These are phyloP conservation scores for Colletotrichum trifolii DNA, from an alignment of 2,329 filamentous ascomycete species.

Conservation along the genomic window DNA sequence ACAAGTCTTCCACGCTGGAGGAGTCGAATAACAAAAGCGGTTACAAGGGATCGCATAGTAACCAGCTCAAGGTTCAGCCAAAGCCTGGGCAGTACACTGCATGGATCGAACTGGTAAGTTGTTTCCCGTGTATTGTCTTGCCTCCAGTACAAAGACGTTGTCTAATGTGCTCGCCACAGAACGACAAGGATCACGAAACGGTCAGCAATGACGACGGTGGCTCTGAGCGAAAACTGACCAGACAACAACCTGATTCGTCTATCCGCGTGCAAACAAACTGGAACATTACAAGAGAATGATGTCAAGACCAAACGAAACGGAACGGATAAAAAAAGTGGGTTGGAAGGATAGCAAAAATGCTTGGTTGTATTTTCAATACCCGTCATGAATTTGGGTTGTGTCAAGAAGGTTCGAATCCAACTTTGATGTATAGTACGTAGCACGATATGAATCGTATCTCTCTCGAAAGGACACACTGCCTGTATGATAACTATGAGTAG, in stretches of 20 bases:
- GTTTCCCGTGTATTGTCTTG: too few species aligned
- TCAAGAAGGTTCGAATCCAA: too few species aligned
- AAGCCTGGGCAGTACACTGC: constrained; percentile 25
- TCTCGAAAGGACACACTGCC: too few species aligned
- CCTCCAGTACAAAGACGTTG: too few species aligned
- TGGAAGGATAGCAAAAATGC: too few species aligned
- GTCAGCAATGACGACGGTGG: constrained; percentile 39
- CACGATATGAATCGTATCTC: too few species aligned
- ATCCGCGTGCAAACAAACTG: constrained; percentile 39
- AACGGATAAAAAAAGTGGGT: background rate
- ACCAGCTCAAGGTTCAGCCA: constrained; percentile 15
- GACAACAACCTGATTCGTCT: constrained; percentile 17
- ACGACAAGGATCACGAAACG: constrained; percentile 39
- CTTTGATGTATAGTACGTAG: too few species aligned
- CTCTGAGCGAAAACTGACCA: constrained; percentile 40
- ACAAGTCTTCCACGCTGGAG: constrained; percentile 44
- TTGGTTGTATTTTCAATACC: too few species aligned
- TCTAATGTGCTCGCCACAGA: background rate
- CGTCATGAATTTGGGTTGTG: too few species aligned
- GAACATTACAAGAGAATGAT: constrained; percentile 24
- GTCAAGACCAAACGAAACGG: background rate
- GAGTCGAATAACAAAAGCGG: constrained; percentile 39
- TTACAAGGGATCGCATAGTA: constrained; percentile 24
- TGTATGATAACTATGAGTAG: too few species aligned
- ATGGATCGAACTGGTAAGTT: constrained; percentile 36